Evolutionary conservation across 2,329 filamentous ascomycete genomes (phyloP).

Genomic region (Helotiales sp.): DNA sequence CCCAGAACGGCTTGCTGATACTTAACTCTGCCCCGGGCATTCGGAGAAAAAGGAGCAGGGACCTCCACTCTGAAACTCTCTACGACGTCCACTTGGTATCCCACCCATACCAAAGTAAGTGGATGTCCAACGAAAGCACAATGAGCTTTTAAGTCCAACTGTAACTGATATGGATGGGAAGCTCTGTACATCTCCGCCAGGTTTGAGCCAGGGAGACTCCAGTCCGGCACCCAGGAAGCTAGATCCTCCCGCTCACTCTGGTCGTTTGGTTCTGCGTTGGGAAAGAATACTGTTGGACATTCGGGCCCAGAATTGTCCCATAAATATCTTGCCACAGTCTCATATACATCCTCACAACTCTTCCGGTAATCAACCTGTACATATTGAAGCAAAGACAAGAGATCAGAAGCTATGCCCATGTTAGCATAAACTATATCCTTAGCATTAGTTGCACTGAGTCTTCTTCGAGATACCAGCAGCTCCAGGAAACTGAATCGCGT

Average conservation of each 20-base stretch:
- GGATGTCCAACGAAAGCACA: conserved; percentile 6
- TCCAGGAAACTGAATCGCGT: neutral
- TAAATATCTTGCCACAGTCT: conserved; percentile 4
- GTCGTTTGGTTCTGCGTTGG: neutral
- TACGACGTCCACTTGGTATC: conserved; percentile 14
- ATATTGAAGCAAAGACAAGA: neutral
- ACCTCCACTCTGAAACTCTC: neutral
- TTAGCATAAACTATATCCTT: conserved; percentile 16
- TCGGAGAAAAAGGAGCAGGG: neutral
- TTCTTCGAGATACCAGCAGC: conserved; percentile 7
- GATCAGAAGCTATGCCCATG: conserved; percentile 8
- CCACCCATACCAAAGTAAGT: neutral
- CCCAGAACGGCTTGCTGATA: neutral
- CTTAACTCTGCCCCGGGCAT: neutral
- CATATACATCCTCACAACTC: conserved; percentile 8
- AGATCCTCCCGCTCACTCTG: neutral
- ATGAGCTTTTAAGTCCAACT: neutral
- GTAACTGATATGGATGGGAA: neutral
- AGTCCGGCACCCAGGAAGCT: conserved; percentile 19
- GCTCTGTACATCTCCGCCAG: conserved; percentile 15
- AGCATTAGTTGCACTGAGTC: conserved; percentile 13
- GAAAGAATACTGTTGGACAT: conserved; percentile 7
- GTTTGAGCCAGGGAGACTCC: conserved; percentile 2
- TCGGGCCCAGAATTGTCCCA: conserved; percentile 1
- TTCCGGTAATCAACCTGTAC: neutral